Percentiles rank a stretch among this genome's conserved stretches.
These are phyloP conservation scores for Kwoniella pini DNA, from an alignment of 768 basidiomycete species.

Conservation along the genomic window DNA sequence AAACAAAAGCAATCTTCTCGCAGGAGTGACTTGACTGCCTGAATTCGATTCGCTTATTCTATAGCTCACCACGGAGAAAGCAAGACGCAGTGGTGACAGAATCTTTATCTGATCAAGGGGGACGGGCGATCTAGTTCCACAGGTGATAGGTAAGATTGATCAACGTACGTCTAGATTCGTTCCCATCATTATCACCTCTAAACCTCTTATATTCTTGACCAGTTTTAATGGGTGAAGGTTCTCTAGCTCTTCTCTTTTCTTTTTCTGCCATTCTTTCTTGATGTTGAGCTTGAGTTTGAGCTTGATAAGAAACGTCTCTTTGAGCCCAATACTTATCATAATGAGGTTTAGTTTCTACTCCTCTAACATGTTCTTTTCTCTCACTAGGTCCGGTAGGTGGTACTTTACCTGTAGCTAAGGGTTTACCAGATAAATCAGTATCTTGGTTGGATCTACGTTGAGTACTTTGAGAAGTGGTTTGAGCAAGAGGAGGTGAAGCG, in stretches of 20 bases:
- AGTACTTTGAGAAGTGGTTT: neutral
- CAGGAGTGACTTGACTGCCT: neutral
- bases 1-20: too few relatives aligned
- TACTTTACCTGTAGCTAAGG: neutral
- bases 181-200: constrained; percentile 10
- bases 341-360: neutral
- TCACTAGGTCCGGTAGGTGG: constrained; percentile 3
- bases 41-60: too few relatives aligned
- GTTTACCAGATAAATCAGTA: too few relatives aligned
- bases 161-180: constrained; percentile 30
- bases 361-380: neutral
- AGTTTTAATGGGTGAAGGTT: neutral
- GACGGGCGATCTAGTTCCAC: neutral
- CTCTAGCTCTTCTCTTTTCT: constrained; percentile 18
- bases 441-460: neutral
- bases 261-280: neutral
- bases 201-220: constrained; percentile 16
- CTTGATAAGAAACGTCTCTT: neutral
- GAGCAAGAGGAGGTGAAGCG: neutral
- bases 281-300: neutral
- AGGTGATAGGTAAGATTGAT: neutral
- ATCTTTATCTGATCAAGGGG: too few relatives aligned
- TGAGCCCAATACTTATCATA: constrained; percentile 6
- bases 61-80: too few relatives aligned
- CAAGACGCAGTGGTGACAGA: too few relatives aligned